phyloP scores from a whole-genome alignment of 345 rosid genomes.

The Eutrema japonicum region DNA sequence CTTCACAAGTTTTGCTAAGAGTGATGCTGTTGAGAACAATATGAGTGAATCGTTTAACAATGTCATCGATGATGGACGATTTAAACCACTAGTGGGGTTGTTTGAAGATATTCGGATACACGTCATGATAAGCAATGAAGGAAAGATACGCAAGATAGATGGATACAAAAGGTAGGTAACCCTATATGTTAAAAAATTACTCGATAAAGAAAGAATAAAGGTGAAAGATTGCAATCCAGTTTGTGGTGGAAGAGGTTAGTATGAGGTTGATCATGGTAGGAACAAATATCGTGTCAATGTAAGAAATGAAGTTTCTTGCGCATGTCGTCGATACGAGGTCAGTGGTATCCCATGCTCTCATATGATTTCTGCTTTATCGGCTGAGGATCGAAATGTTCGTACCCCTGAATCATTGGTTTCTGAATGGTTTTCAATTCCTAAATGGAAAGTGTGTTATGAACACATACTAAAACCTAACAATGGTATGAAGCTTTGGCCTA shows the following conservation, averaged over 20 bases:
- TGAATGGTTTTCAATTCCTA: too few relatives aligned
- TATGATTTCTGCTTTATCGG: too few relatives aligned
- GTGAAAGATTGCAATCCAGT: neutral
- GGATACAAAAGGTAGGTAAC: neutral
- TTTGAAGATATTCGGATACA: slow-evolving; percentile 1
- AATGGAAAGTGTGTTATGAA: too few relatives aligned
- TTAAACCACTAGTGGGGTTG: neutral
- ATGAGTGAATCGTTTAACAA: slow-evolving; percentile 13
- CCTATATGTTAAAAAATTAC: neutral
- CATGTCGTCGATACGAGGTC: too few relatives aligned
- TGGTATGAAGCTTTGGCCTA: too few relatives aligned
- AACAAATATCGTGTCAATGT: too few relatives aligned
- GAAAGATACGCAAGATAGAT: neutral
- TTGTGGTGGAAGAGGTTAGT: slow-evolving; percentile 2
- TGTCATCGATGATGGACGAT: neutral
- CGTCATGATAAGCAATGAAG: neutral
- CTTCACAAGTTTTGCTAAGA: neutral
- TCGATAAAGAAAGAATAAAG: neutral
- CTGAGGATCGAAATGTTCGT: too few relatives aligned
- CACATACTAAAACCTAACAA: too few relatives aligned
- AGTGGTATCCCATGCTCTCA: too few relatives aligned
- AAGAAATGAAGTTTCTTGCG: too few relatives aligned
- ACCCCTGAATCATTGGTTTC: too few relatives aligned
- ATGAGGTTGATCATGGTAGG: slow-evolving; percentile 8
- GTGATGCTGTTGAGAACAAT: slow-evolving; percentile 9